Base-by-base conservation (phyloP, 805 yeast genomes). In the Limtongia smithiae region DNA sequence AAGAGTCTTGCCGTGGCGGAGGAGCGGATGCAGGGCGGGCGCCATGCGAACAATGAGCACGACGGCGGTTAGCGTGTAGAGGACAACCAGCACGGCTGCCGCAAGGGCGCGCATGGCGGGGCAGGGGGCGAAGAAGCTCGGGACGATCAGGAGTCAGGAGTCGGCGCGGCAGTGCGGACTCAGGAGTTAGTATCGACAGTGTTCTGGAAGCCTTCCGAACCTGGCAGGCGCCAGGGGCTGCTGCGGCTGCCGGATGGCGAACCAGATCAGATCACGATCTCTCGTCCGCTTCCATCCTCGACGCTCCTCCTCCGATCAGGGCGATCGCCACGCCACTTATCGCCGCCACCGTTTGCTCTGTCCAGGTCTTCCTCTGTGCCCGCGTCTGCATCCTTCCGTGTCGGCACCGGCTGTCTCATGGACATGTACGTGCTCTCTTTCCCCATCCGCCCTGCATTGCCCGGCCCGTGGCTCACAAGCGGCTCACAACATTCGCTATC, bases 1-100 rank as follows among this genome's bases (percentile, higher is more conserved):
- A 12, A 46, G 48, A 3, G 56, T 44, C 34, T 51, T 51, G 46
- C 56, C 56, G 38, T 51, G 49, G 15, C 21, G 42, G 22, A 48
- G 50, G 28, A 51, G 44, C 27, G 28, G 44, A 6, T 34, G 40
- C 32, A 51, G 24, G 2, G 25, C 7, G 7, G 56, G 54, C 14
- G 44, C 7, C 2, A 36, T 15, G 3, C 48, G 32, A 6, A 41
- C 27, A 3, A 38, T 20, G 24, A 51, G 37, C n/a, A 48, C 54
- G 4, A 41, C 18, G n/a, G 42, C 17, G 2, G 49, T 35, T 21
- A 41, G 32, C 14, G 28, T 46, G 37, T 36, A 44, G 28, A 51
- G 42, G 9, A 21, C 32, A 9, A 27, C 21, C 28, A 42, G 50
- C 33, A 41, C 37, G 15, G 41, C n/a, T 8, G 43, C 27, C 14